These are phyloP conservation scores for Choanephora cucurbitarum DNA, from an alignment of 371 early-diverging fungal genomes.

Conservation along the genomic window DNA sequence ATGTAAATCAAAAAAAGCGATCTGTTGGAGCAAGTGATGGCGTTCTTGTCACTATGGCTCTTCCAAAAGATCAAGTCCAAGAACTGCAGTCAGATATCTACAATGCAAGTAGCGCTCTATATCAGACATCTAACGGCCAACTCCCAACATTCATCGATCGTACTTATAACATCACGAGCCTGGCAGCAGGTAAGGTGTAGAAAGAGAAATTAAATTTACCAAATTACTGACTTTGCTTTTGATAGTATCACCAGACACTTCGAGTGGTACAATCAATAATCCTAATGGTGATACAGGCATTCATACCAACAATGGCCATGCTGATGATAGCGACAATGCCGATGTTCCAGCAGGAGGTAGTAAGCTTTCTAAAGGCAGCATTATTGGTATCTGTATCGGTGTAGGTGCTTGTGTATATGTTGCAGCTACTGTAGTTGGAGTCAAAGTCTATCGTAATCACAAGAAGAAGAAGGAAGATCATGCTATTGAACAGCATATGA, in stretches of 20 bases:
- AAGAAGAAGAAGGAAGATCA: slow-evolving; percentile 25
- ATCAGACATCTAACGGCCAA: slow-evolving; percentile 36
- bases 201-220: not conserved
- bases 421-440: slow-evolving; percentile 36
- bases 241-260: not conserved
- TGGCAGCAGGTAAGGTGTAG: not conserved
- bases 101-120: slow-evolving; percentile 24
- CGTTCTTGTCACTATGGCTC: slow-evolving; percentile 40
- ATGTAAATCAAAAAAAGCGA: slow-evolving; percentile 13
- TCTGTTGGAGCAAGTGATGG: slow-evolving; percentile 6
- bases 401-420: slow-evolving; percentile 44
- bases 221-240: not conserved
- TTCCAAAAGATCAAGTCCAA: slow-evolving; percentile 24
- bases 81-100: slow-evolving; percentile 23
- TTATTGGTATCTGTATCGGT: slow-evolving; percentile 46
- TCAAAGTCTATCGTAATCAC: slow-evolving; percentile 37
- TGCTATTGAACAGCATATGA: slow-evolving; percentile 31
- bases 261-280: slow-evolving; percentile 2
- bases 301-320: not conserved
- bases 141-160: slow-evolving; percentile 38
- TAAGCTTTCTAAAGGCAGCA: slow-evolving; percentile 29
- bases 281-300: slow-evolving; percentile 1
- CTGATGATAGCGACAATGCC: not conserved
- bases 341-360: slow-evolving; percentile 3
- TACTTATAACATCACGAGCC: slow-evolving; percentile 17